Evolutionary conservation across 2,329 filamentous ascomycete species (phyloP), one percentile per base, ranked within the genome.

Genomic region (Cladophialophora immunda): DNA sequence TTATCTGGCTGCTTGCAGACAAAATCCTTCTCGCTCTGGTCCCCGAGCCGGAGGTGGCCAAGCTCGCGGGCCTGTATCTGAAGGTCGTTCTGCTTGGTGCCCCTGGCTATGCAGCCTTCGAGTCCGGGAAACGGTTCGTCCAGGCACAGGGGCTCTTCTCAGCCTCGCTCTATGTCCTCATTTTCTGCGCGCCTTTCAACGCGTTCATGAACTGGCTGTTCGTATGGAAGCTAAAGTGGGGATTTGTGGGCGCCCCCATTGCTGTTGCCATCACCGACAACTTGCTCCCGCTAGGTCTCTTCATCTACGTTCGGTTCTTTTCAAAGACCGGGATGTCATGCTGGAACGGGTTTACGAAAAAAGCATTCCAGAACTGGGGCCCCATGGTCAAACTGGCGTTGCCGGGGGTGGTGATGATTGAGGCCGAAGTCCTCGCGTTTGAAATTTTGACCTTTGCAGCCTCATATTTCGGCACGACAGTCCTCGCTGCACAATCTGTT

Each of bases 381-480:
- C 90, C 90, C 8, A 96, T 97, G 94, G 87, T 98, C 73, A 88
- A 89, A 56, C 89, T 98, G 41, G 93, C 94, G 0, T 82, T 97
- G 13, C 94, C 94, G 0, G 94, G 94, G 1, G 89, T 98, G 77
- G 82, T 97, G 71, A 97, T 97, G 94, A 91, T 98, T 1, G 89
- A 96, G 77, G 93, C 94, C 4, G 94, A 98, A 77, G 97, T 92
- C 81, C 85, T 97, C 11, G 93, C 94, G 6, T 98, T 98, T 77
- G 94, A 98, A 78, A 88, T 97, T 57, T 83, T 97, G 69, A 97
- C 93, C 0, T 84, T 97, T n/a, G 88, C 89, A 8, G 87, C 92
- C 0, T 92, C 90, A 59, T 92, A 91, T 73, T 89, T 97, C 65
- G 92, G 91, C 17, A 88, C 92, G 1, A 89, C 89, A 19, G 88